Evolutionary conservation across 495 filamentous ascomycete species (phyloP).

Genomic region (Xylaria cubensis): DNA sequence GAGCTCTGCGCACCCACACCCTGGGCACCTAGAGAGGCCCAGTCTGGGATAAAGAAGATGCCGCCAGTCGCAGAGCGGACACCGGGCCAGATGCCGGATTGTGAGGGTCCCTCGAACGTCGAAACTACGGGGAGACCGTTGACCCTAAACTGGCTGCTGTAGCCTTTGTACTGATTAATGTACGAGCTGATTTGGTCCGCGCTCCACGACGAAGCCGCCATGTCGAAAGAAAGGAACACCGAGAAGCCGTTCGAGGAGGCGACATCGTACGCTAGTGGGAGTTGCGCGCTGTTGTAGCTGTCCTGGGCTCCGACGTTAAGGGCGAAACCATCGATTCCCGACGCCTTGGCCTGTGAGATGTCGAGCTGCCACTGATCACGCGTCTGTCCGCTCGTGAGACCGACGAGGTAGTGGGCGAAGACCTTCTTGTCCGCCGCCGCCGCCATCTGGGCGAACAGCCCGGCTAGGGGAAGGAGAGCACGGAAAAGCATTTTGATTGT

Average conservation of each 20-base stretch:
- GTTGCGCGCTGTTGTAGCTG: slow-evolving; percentile 54
- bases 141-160: slow-evolving; percentile 60
- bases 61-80: slow-evolving; percentile 60
- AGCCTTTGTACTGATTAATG: slow-evolving; percentile 63
- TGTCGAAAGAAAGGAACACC: slow-evolving; percentile 75
- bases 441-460: slow-evolving; percentile 31
- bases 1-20: slow-evolving; percentile 53
- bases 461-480: slow-evolving; percentile 26
- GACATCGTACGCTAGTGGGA: slow-evolving; percentile 61
- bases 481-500: slow-evolving; percentile 28
- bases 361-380: slow-evolving; percentile 63
- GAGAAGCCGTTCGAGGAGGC: slow-evolving; percentile 64
- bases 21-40: slow-evolving; percentile 63
- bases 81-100: slow-evolving; percentile 61
- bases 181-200: slow-evolving; percentile 59
- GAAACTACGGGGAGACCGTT: slow-evolving; percentile 68
- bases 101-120: slow-evolving; percentile 71
- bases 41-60: slow-evolving; percentile 69
- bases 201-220: slow-evolving; percentile 61
- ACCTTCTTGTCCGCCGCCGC: slow-evolving; percentile 42
- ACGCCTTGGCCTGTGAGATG: slow-evolving; percentile 63
- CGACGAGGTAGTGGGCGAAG: slow-evolving; percentile 61
- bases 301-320: slow-evolving; percentile 68
- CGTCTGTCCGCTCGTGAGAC: slow-evolving; percentile 51
- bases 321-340: slow-evolving; percentile 75